Percentiles rank a stretch among this genome's conserved stretches.
phyloP scores from a whole-genome alignment of 2,329 filamentous ascomycete genomes.

The Macrophomina phaseolina region DNA sequence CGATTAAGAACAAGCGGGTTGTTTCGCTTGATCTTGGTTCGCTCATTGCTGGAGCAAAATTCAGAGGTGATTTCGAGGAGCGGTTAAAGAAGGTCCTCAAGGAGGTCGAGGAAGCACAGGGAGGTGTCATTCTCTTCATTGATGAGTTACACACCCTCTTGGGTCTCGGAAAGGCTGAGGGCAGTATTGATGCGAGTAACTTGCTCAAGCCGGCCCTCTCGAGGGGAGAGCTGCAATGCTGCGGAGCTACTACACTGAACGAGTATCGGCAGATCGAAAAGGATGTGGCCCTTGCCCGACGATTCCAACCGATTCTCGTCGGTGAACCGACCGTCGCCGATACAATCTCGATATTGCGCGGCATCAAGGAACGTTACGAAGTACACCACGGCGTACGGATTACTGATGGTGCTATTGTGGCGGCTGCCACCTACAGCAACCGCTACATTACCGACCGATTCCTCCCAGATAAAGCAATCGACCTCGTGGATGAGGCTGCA shows the following conservation, averaged over 20 bases:
- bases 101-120: conserved; percentile 87
- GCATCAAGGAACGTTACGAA: conserved; percentile 97
- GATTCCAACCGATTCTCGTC: conserved; percentile 95
- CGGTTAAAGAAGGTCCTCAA: conserved; percentile 87
- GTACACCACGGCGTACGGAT: conserved; percentile 96
- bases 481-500: conserved; percentile 93
- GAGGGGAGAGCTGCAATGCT: conserved; percentile 91
- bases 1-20: conserved; percentile 91
- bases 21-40: conserved; percentile 87
- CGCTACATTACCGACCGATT: conserved; percentile 97
- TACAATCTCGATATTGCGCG: conserved; percentile 92
- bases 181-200: conserved; percentile 95
- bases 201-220: conserved; percentile 92
- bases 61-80: conserved; percentile 95
- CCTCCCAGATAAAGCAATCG: conserved; percentile 95
- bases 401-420: conserved; percentile 88
- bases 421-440: conserved; percentile 89
- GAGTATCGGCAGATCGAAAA: conserved; percentile 96
- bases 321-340: conserved; percentile 89
- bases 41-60: conserved; percentile 94
- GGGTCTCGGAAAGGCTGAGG: conserved; percentile 92
- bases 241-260: conserved; percentile 88
- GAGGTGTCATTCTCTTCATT: conserved; percentile 90
- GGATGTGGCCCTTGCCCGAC: conserved; percentile 86
- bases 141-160: conserved; percentile 93